A percentile compares a stretch with the other conserved stretches of the same genome.
Conservation (phyloP, 1,284 basidiomycete species). For the Pseudozyma hubeiensis region DNA sequence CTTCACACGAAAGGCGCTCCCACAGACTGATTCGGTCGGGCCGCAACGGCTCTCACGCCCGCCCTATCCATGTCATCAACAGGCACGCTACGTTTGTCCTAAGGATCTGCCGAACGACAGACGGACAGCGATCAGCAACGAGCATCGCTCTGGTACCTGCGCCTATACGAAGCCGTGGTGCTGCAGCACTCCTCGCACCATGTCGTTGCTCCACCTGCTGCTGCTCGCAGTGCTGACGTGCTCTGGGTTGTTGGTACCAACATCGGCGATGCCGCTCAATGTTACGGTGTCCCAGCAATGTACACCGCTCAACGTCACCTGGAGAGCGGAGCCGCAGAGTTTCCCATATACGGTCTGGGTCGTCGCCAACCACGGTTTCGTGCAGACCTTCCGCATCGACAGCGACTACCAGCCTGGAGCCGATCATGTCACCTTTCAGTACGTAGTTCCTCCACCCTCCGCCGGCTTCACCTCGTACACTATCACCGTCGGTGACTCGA, state of each 20-base stretch:
- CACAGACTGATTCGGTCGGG: too few relatives aligned
- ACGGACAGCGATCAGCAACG: too few relatives aligned
- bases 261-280: conserved; percentile 26
- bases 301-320: conserved; percentile 57
- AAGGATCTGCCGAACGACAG: too few relatives aligned
- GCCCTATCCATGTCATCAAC: too few relatives aligned
- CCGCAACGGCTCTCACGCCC: too few relatives aligned
- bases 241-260: conserved; percentile 6
- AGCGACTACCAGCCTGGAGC: conserved; percentile 46
- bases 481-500: conserved; percentile 43
- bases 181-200: not conserved
- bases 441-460: conserved; percentile 36
- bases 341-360: conserved; percentile 59
- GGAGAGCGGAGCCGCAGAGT: conserved; percentile 18
- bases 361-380: conserved; percentile 37
- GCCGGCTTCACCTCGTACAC: conserved; percentile 38
- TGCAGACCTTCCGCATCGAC: conserved; percentile 44
- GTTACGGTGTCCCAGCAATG: conserved; percentile 50
- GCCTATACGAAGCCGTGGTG: not conserved
- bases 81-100: too few relatives aligned
- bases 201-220: conserved; percentile 16
- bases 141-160: too few relatives aligned
- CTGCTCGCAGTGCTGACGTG: conserved; percentile 14
- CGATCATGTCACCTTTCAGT: conserved; percentile 53
- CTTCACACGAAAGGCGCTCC: too few relatives aligned